These are phyloP conservation scores for Pelargonium cotyledonis DNA, from an alignment of 441 rosid species.

Conservation along the genomic window DNA sequence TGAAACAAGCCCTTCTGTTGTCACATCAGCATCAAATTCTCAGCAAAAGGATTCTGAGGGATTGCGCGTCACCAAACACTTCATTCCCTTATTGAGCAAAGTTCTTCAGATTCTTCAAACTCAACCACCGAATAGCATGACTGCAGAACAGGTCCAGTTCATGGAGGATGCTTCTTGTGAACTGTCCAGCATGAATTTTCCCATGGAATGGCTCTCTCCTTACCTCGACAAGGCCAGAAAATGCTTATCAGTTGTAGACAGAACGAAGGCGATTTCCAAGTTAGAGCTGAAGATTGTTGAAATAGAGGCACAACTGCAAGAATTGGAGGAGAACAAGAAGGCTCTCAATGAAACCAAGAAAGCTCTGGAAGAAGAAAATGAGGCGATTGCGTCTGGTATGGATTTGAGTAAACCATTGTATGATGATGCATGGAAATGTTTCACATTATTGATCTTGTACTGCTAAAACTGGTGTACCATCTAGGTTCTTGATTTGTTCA, in stretches of 20 bases:
- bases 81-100: neutral
- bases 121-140: neutral
- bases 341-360: neutral
- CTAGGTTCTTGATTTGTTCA: no score
- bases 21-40: neutral
- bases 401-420: no score
- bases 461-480: no score
- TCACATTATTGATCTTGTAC: no score
- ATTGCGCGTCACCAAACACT: neutral
- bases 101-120: neutral
- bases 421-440: no score
- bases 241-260: neutral
- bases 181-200: no score
- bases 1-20: neutral
- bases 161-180: neutral
- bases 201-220: neutral
- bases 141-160: neutral
- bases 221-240: neutral
- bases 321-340: neutral
- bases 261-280: neutral
- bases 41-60: neutral
- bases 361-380: neutral
- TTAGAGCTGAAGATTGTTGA: neutral
- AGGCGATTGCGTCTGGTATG: no score
- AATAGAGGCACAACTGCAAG: neutral